Percentiles rank a stretch among this genome's conserved stretches.
These are phyloP conservation scores for Tetrahymena borealis DNA, from an alignment of 73 alveolate genomes.

Conservation along the genomic window DNA sequence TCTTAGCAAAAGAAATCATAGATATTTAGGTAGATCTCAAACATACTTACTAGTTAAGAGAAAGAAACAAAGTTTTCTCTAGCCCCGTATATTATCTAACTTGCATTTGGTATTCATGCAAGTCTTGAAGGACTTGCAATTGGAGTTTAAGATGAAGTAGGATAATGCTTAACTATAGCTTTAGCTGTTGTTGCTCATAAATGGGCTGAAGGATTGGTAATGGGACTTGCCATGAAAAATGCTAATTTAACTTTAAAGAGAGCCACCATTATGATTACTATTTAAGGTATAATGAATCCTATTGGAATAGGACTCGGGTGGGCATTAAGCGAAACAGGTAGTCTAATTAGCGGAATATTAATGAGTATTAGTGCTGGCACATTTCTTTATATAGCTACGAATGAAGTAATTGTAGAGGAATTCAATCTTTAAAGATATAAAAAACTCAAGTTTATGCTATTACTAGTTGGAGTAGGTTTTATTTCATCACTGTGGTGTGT, in stretches of 20 bases:
- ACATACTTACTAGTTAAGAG: not conserved
- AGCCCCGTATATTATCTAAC: constrained; percentile 9
- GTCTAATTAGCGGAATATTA: constrained; percentile 13
- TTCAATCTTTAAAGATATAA: constrained; percentile 45
- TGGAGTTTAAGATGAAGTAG: not conserved
- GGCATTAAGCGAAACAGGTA: not conserved
- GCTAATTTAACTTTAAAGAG: not conserved
- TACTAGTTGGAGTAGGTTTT: constrained; percentile 34
- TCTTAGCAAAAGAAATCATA: not conserved
- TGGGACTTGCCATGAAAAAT: not conserved
- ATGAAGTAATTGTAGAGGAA: constrained; percentile 52
- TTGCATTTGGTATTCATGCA: constrained; percentile 50
- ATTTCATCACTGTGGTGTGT: constrained; percentile 12
- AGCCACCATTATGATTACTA: not conserved
- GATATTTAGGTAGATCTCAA: not conserved
- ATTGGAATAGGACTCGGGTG: constrained; percentile 1
- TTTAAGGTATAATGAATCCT: constrained; percentile 6
- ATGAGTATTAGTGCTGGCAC: constrained; percentile 51
- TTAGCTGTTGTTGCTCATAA: not conserved
- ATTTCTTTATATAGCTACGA: constrained; percentile 41
- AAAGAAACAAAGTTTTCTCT: not conserved
- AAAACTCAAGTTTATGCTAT: constrained; percentile 30
- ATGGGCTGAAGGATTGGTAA: not conserved
- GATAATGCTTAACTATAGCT: not conserved
- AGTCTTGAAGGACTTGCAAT: constrained; percentile 43